Base-by-base conservation (phyloP, 2,329 filamentous ascomycete genomes). In the Nannizzia gypsea region DNA sequence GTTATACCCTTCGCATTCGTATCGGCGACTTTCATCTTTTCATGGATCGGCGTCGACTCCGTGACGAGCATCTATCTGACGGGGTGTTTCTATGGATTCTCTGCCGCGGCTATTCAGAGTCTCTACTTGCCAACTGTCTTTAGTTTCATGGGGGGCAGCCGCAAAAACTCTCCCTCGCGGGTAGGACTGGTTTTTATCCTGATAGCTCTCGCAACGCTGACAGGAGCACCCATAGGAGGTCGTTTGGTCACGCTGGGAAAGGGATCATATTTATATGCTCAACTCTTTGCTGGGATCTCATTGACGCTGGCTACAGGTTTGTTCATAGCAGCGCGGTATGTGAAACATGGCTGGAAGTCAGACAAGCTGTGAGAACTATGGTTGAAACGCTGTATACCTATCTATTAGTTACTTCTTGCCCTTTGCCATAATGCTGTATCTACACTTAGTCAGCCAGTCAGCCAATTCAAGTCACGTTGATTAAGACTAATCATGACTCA, bases 21-120 rank as follows among this genome's bases (percentile, higher is more conserved):
- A 40, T 76, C 76, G 0, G 75, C 74, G 24, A 69, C 77, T 11
- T 68, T 82, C 3, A 76, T 79, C 66, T 76, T 78, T 42, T 63
- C 78, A 46, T 84, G 82, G 81, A 72, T 76, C 9, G 66, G 69
- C 15, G 72, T 73, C 3, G 70, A 58, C 11, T 65, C 56, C 36
- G 34, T 56, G 54, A 55, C 57, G 24, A 57, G 46, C 50, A 59
- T 72, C 13, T 66, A 65, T 1, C 64, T 69, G 40, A 59, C 71
- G 2, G 69, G 68, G 0, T 69, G 66, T 61, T 67, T 70, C 56
- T 72, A 71, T 58, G 70, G 70, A 8, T 71, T 72, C 60, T 63
- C 65, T 17, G 64, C 66, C 13, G 69, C 68, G 1, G 69, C 67
- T 2, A 62, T 72, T 20, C 69, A 72, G 57, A 66, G 66, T 6